phyloP scores from a whole-genome alignment of 306 rosid genomes.

The Fragaria ananassa region DNA sequence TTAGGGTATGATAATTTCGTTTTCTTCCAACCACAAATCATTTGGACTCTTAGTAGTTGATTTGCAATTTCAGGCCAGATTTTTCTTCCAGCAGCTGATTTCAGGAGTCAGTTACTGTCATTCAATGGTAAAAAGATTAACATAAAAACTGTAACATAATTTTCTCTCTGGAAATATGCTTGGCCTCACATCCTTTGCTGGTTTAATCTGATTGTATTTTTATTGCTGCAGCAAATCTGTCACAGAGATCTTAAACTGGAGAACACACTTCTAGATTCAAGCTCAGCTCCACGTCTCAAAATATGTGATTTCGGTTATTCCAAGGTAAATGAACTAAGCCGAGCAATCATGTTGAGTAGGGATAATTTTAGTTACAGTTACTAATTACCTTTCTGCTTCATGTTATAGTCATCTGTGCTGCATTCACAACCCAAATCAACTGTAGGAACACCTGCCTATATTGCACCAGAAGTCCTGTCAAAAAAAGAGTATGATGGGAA shows the following conservation, averaged over 20 bases:
- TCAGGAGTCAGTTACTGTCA: conserved; percentile 98
- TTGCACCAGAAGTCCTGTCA: conserved; percentile 93
- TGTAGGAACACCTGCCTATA: conserved; percentile 98
- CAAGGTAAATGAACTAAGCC: conserved; percentile 47
- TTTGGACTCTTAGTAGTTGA: not conserved
- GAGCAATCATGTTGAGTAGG: not conserved
- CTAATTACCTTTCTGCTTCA: conserved; percentile 11
- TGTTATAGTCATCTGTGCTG: conserved; percentile 78
- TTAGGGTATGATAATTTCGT: not conserved
- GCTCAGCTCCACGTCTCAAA: conserved; percentile 87
- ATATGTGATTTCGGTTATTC: conserved; percentile 97
- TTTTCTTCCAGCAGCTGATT: conserved; percentile 86
- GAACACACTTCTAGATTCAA: conserved; percentile 96
- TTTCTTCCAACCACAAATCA: not conserved
- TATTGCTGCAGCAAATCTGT: conserved; percentile 71
- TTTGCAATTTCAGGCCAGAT: conserved; percentile 61
- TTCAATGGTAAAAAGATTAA: conserved; percentile 60
- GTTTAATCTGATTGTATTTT: not conserved
- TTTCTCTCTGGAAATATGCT: not conserved
- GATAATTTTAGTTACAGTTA: not conserved
- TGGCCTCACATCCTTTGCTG: not conserved
- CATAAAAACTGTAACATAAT: not conserved
- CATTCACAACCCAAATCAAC: conserved; percentile 99
- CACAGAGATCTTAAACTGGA: conserved; percentile 98
- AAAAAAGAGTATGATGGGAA: conserved; percentile 87